These are phyloP conservation scores for Suillus plorans DNA, from an alignment of 768 basidiomycete genomes.

Conservation along the genomic window DNA sequence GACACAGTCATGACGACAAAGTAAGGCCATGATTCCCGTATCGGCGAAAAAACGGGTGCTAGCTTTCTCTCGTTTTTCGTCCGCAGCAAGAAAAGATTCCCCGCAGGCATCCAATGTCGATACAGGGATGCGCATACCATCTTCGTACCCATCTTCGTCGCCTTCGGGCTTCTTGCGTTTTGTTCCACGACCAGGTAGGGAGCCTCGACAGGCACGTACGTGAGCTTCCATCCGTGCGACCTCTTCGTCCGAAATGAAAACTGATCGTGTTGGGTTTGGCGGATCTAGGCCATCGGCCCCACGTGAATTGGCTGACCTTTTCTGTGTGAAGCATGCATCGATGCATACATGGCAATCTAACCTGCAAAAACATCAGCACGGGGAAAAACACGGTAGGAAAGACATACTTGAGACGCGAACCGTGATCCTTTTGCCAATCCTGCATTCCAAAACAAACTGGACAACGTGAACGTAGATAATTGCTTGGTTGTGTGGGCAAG, in stretches of 20 bases:
- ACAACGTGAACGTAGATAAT: neutral
- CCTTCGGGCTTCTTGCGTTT: neutral
- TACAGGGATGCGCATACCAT: constrained; percentile 22
- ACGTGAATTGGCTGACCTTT: too few species aligned
- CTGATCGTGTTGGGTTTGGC: too few species aligned
- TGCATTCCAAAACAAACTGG: neutral
- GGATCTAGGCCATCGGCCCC: too few species aligned
- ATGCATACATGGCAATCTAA: neutral
- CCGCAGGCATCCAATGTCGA: constrained; percentile 32
- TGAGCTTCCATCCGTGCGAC: neutral
- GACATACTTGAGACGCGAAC: neutral
- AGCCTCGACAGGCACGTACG: neutral
- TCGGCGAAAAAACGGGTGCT: neutral
- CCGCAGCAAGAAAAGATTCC: constrained; percentile 23
- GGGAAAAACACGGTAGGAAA: neutral
- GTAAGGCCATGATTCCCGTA: constrained; percentile 8
- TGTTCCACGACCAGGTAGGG: neutral
- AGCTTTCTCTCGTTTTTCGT: constrained; percentile 16
- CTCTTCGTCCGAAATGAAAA: too few species aligned
- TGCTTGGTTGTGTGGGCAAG: too few species aligned
- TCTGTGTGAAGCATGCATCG: neutral
- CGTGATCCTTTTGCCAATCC: neutral
- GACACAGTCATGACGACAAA: constrained; percentile 7
- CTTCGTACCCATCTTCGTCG: constrained; percentile 13
- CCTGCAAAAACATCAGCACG: neutral